Base-by-base conservation (phyloP, 108 stramenopile genomes). In the Asterionellopsis glacialis region DNA sequence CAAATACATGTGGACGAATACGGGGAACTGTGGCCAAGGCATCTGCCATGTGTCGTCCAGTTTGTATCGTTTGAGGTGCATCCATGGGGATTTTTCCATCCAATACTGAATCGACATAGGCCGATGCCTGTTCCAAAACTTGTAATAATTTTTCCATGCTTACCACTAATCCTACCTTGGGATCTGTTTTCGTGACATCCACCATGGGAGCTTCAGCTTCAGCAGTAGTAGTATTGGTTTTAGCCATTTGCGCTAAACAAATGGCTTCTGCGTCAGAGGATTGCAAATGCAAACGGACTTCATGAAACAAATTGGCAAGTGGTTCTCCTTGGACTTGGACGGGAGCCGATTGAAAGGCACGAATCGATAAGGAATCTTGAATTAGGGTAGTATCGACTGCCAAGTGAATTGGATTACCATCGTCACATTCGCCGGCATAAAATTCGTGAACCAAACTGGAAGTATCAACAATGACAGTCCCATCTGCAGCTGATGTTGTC, bases 381-480 rank as follows among this genome's bases (percentile, higher is more conserved):
- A 88, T 51, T 23, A 97, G 74, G 56, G 81, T 61, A 11, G 93
- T 90, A 63, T 96, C 95, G 11, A 96, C 91, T 16, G 90, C 90
- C 38, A 92, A 65, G 78, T 95, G 94, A 45, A 95, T 69, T 12
- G 90, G 87, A 76, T 93, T 84, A 18, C 79, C 81, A 41, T 95
- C 92, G 10, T 94, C 91, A 45, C 92, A 83, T 75, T 96, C 95
- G 60, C 74, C 72, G 9, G 93, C 83, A 75, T 97, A 98, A 70
- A 97, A 98, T 62, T 96, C 95, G 63, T 98, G 97, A 72, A 98
- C 96, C 44, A 97, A 72, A 38, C 91, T 90, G 22, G 90, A 93
- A 10, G 91, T 93, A 58, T 98, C 94, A 43, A 50, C 52, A 43
- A 64, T 63, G 38, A 60, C 76, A 16, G 45, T 55, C 16, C 63